Evolutionary conservation across 2,329 filamentous ascomycete genomes (phyloP), one percentile per base, ranked within the genome.

Genomic region (Ceratocystis harringtonii): DNA sequence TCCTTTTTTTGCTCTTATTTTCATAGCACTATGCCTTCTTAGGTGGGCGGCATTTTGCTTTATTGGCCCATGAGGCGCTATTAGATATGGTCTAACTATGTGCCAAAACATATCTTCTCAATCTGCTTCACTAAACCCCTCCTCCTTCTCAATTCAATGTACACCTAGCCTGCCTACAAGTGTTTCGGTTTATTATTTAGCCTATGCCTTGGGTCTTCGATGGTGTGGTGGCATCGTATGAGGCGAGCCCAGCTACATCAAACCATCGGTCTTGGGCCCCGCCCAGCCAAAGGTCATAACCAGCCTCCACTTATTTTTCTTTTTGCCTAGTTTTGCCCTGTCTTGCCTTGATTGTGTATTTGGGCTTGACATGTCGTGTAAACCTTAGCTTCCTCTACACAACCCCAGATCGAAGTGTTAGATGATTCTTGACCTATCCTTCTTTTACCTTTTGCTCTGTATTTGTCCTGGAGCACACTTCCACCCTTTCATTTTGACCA

Each of bases 391-490:
- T 30, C 8, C 25, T 30, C 28, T 58, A 25, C 52, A 58, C 15
- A 36, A 58, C 52, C 52, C 28, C 52, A 58, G 52, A 58, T 58
- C 52, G 32, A 58, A 58, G 28, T 58, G 52, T 58, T 28, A 58
- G 52, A 58, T 58, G 52, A 58, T 58, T 58, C 52, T 30, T 58
- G 52, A 17, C 28, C 28, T 30, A 36, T 58, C 25, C 52, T 30
- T 32, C 22, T 25, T 25, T 4, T 30, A 25, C 12, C 10, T 15
- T 58, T 25, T 36, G 52, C 52, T 17, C 32, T 58, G 52, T 32
- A 30, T 32, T 32, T 57, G 52, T 22, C 22, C 52, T 28, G 8
- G 19, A 22, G 52, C 12, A 58, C 28, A 30, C 52, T 58, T 58
- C n/a, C 52, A 22, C 28, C 12, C 28, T 25, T 17, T 3, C 6